Evolutionary conservation across 768 basidiomycete species (phyloP).

Genomic region (Gyrodon lividus): DNA sequence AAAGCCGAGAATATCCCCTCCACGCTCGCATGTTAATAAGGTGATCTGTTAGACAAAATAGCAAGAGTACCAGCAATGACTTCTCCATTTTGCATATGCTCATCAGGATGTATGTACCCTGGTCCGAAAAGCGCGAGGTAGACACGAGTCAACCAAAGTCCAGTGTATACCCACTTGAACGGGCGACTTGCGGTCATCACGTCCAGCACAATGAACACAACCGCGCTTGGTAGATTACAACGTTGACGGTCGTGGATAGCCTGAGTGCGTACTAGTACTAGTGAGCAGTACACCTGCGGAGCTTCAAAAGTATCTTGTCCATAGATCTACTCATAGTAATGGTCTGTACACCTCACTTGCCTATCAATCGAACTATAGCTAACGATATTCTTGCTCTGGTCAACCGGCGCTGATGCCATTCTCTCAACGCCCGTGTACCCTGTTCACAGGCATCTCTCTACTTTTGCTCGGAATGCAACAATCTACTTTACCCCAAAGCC

Average conservation of each 20-base stretch:
- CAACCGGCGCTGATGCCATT: neutral
- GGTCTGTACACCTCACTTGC: slow-evolving; percentile 24
- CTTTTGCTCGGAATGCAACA: slow-evolving; percentile 95
- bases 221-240: neutral
- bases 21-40: slow-evolving; percentile 5
- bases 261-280: neutral
- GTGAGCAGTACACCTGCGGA: slow-evolving; percentile 17
- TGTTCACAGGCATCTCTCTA: slow-evolving; percentile 69
- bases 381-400: slow-evolving; percentile 6
- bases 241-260: neutral
- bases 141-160: slow-evolving; percentile 28
- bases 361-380: slow-evolving; percentile 11
- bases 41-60: neutral
- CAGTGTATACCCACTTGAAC: slow-evolving; percentile 20
- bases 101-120: slow-evolving; percentile 43
- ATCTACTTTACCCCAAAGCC: slow-evolving; percentile 90
- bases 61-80: slow-evolving; percentile 32
- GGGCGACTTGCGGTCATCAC: slow-evolving; percentile 12
- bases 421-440: neutral
- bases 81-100: slow-evolving; percentile 43
- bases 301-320: slow-evolving; percentile 27
- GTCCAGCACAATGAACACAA: neutral
- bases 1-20: slow-evolving; percentile 30
- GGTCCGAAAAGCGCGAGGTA: slow-evolving; percentile 34
- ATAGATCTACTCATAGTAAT: slow-evolving; percentile 9